Evolutionary conservation across 2,329 filamentous ascomycete species (phyloP).

Genomic region (Fusarium odoratissimum): DNA sequence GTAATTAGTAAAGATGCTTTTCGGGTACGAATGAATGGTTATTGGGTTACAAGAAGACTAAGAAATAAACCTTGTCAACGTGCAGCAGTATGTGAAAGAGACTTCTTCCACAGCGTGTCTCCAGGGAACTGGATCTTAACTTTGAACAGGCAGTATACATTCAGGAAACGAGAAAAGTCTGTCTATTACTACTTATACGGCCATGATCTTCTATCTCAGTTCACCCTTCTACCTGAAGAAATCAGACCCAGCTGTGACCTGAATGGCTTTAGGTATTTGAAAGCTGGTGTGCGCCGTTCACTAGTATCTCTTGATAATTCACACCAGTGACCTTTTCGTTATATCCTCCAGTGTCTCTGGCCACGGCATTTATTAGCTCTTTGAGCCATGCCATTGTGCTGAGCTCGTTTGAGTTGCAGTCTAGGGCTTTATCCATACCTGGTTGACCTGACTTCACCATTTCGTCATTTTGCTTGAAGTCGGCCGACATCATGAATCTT

Average conservation of each 20-base stretch:
- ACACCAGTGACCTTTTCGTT: not conserved
- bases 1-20: too few species aligned
- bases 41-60: too few species aligned
- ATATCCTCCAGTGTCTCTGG: not conserved
- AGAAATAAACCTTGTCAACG: too few species aligned
- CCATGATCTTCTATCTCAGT: too few species aligned
- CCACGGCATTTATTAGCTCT: not conserved
- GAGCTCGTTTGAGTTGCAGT: not conserved
- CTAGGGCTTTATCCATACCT: not conserved
- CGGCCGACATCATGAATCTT: not conserved
- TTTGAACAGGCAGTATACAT: not conserved
- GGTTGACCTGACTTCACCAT: rapidly evolving
- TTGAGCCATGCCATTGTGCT: not conserved
- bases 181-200: not conserved
- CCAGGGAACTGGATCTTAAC: too few species aligned
- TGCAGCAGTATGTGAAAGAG: not conserved
- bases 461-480: not conserved
- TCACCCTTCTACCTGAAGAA: not conserved
- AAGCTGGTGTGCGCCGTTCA: rapidly evolving
- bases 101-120: too few species aligned
- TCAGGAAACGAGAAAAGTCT: not conserved
- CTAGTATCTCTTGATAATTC: not conserved
- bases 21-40: too few species aligned
- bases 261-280: too few species aligned
- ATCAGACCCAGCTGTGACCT: too few species aligned